Conservation (phyloP, 306 rosid species). For the peach (Prunus persica) region DNA sequence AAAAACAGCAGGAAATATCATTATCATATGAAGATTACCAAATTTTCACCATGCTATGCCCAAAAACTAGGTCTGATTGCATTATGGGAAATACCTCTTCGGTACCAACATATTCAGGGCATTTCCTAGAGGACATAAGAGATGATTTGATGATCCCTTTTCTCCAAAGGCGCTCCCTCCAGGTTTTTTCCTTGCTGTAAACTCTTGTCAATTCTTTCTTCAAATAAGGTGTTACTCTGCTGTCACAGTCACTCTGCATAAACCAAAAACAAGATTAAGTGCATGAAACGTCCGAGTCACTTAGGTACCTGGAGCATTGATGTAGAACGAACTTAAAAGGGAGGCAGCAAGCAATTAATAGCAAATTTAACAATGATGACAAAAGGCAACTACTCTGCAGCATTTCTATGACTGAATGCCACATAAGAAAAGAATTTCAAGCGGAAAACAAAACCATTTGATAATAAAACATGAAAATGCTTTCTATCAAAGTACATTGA, state of each 20-base stretch:
- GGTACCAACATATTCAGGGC: constrained; percentile 75
- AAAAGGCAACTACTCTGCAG: background rate
- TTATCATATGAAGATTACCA: constrained; percentile 19
- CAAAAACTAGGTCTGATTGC: background rate
- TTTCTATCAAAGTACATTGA: background rate
- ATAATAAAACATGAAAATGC: background rate
- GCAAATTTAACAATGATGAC: background rate
- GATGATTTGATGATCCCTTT: constrained; percentile 75
- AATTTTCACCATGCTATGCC: constrained; percentile 8
- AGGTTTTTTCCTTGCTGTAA: constrained; percentile 60
- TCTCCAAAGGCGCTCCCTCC: constrained; percentile 93
- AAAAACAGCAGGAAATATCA: constrained; percentile 26
- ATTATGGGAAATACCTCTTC: constrained; percentile 63
- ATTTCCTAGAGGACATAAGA: constrained; percentile 59
- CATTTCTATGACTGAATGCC: background rate
- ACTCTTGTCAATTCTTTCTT: constrained; percentile 74
- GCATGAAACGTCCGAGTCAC: background rate
- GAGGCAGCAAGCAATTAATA: background rate
- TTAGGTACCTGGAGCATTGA: background rate
- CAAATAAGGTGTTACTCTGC: constrained; percentile 62
- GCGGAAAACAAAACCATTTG: background rate
- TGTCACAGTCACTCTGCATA: constrained; percentile 57
- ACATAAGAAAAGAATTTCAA: background rate
- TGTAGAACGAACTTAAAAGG: background rate
- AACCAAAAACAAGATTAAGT: constrained; percentile 33